Base-by-base conservation (phyloP, 2,329 filamentous ascomycete species). In the Lecanosticta acicola region DNA sequence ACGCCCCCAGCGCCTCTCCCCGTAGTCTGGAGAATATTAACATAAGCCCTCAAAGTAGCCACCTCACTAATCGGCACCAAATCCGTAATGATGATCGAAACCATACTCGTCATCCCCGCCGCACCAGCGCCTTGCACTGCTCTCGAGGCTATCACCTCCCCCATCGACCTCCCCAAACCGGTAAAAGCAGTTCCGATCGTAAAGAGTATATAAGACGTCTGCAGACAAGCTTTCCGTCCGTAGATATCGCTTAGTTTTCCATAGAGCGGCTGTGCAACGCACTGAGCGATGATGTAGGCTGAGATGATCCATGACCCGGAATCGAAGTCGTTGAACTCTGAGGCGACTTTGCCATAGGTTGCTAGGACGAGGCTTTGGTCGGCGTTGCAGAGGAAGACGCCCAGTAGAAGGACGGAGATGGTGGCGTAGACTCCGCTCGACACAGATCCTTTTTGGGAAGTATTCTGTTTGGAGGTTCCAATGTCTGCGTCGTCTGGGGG, bases 291-390 rank as follows among this genome's bases (percentile, higher is more conserved):
- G 4, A 67, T 64, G 53, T 71, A 75, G 16, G 67, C 68, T 1
- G 66, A 67, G 5, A 73, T 50, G 0, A 75, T 61, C 71, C 71
- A 75, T 26, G 63, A 66, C 0, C 68, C 69, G 17, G 65, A 59
- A 9, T 64, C 59, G 3, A 73, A 57, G 13, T 64, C 62, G 41
- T 69, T 54, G 48, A 75, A 74, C 16, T 73, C 68, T 0, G 71
- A 73, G 0, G 71, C 64, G 33, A 75, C 70, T n/a, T 62, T 70
- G 1, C 77, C 76, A 47, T 84, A 79, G 0, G 83, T 84, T 0
- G 84, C 83, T 24, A 87, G 67, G 0, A 87, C 74, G 0, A 87
- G 67, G 1, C 80, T 82, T 0, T 69, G 66, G 57, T 88, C 84
- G 13, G 78, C 76, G 44, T 82, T 81, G 4, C 77, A 76, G 10